Base-by-base conservation (phyloP, 225 moss, liverwort and hornwort genomes). In the Asterella californica region DNA sequence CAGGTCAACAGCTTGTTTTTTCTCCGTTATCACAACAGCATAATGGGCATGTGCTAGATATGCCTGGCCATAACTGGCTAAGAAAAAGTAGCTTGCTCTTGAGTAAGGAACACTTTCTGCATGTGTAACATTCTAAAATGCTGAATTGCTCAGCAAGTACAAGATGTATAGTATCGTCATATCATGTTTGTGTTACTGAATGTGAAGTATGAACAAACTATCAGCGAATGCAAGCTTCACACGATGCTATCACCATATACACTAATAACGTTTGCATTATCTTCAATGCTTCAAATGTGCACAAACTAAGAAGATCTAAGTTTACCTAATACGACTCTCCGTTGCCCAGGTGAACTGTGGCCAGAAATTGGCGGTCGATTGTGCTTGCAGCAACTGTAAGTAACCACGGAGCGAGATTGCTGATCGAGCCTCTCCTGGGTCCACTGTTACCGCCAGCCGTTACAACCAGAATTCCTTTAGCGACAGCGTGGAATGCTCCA, bases 371-470 rank as follows among this genome's bases (percentile, higher is more conserved):
- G 15, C 94, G 89, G 79, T 92, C 87, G 37, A 90, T 74, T 8
- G 89, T 89, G 49, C 83, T 86, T 0, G 92, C 94, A 6, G 90
- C 94, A 2, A 94, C 91, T 0, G 94, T 94, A 65, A 90, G 83
- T 52, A 94, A 84, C 94, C 94, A 94, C 0, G 94, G 94, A 25
- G 92, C 90, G 14, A 86, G 79, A 57, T 94, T 94, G 0, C 76
- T 77, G 1, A 92, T 86, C 0, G 83, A 78, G 2, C 86, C 90
- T 38, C 89, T 87, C 0, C 79, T 70, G 15, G 74, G 75, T 15
- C 81, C 81, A 48, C 36, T 29, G 68, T 94, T 94, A 27, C 92
- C 94, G 2, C 89, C 91, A 22, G 92, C 88, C 46, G 85, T 79
- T 6, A 90, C 83, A 0, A 94, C 92, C 5, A 91, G 83, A 17